phyloP scores from a whole-genome alignment of 805 yeast species.

The Metschnikowia kofuensis region DNA sequence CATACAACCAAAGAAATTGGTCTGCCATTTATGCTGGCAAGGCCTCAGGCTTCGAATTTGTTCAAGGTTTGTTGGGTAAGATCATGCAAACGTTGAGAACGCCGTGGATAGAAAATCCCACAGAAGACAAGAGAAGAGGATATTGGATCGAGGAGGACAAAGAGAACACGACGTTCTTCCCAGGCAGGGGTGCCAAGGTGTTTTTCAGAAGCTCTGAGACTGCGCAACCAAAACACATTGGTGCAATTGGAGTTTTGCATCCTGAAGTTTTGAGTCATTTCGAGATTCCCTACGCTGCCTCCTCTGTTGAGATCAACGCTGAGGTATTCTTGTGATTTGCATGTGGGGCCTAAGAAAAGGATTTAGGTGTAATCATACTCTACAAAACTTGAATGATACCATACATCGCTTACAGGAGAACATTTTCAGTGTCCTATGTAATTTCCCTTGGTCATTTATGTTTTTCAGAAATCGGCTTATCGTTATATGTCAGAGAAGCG shows the following conservation, averaged over 20 bases:
- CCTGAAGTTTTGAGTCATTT: conserved; percentile 87
- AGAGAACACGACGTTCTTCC: conserved; percentile 76
- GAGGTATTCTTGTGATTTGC: conserved; percentile 69
- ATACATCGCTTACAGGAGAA: no score
- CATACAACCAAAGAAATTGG: conserved; percentile 92
- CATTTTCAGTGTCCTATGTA: no score
- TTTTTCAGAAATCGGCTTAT: no score
- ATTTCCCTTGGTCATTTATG: no score
- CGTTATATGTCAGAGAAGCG: no score
- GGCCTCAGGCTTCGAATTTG: conserved; percentile 89
- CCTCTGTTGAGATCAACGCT: conserved; percentile 85
- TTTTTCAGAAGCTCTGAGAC: conserved; percentile 66
- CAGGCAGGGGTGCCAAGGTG: conserved; percentile 94
- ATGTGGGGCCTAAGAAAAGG: no score
- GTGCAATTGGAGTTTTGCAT: conserved; percentile 90
- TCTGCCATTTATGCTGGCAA: conserved; percentile 93
- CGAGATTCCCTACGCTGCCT: conserved; percentile 91
- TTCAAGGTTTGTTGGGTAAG: conserved; percentile 93
- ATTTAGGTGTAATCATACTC: not conserved
- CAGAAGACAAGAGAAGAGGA: conserved; percentile 59
- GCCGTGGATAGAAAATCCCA: conserved; percentile 65
- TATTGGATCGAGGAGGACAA: conserved; percentile 79
- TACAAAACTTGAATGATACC: no score
- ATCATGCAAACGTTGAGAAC: conserved; percentile 95
- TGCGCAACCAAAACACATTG: conserved; percentile 58